Evolutionary conservation across 768 basidiomycete genomes (phyloP), one percentile per base, ranked within the genome.

Genomic region (Phlegmacium glaucopus): DNA sequence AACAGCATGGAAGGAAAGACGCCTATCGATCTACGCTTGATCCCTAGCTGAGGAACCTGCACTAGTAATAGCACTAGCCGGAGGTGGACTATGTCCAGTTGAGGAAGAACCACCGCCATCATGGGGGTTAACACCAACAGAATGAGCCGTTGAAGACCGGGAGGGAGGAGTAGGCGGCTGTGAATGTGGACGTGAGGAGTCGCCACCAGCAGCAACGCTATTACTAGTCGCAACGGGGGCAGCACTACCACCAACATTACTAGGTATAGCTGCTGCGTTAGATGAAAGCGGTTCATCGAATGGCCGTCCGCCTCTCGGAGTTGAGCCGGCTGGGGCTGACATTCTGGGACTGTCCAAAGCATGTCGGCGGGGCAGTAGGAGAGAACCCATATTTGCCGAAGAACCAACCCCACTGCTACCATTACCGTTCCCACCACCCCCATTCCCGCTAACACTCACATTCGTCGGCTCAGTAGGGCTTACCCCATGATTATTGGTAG

Each of bases 231-330:
- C 18, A 25, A 18, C n/a, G 11, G 15, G 7, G 39, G 30, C 2
- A 42, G 32, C 25, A 43, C 4, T 17, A 42, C 47, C 13, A 46
- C 32, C 9, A 39, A 45, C 8, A 46, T 37, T 17, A 47, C 44
- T 44, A 22, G 44, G 52, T 40, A 34, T 45, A 42, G 42, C 13
- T 11, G 17, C 10, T 34, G 38, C n/a, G 34, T 35, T 44, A 7
- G 49, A 43, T 0, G 49, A 15, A 6, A 34, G 44, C 17, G 45
- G 49, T 36, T 54, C 53, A 28, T 54, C 53, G 38, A 47, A 54
- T 0, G 37, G 26, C 15, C 34, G 35, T 13, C 51, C 38, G 3
- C 48, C 44, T 61, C 64, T 27, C 39, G 51, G 16, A 56, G 61
- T 10, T 58, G 51, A 45, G 59, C 66, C 15, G 49, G 41, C 13